These are phyloP conservation scores for Kondoa subrosea DNA, from an alignment of 768 basidiomycete species.

Conservation along the genomic window DNA sequence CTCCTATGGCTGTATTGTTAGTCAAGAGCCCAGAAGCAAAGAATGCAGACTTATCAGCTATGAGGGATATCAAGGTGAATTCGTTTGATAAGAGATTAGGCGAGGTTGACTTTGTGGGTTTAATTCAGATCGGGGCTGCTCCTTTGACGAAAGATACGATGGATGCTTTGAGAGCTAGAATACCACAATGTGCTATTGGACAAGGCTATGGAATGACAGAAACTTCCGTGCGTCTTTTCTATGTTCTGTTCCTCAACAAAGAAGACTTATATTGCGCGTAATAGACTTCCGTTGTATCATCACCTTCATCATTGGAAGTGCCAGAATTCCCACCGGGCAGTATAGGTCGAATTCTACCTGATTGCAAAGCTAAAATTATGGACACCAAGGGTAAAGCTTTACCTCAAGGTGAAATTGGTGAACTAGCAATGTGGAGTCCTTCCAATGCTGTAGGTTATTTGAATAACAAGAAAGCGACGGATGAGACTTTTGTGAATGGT, in stretches of 20 bases:
- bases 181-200: neutral
- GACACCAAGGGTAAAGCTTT: neutral
- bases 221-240: neutral
- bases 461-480: conserved; percentile 2
- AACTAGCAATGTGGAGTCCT: neutral
- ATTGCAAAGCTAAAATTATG: neutral
- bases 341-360: neutral
- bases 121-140: neutral
- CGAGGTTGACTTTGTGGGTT: too few species aligned
- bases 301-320: neutral
- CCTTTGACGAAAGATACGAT: neutral
- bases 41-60: neutral
- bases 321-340: neutral
- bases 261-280: neutral
- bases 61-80: neutral
- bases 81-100: too few species aligned
- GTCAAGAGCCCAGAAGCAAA: neutral
- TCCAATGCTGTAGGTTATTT: conserved; percentile 6
- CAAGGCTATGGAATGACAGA: conserved; percentile 8
- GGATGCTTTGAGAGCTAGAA: neutral
- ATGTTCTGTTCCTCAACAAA: neutral
- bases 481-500: neutral
- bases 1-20: conserved; percentile 3
- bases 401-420: neutral
- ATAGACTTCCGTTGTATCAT: neutral